Evolutionary conservation across 805 yeast species (phyloP), one percentile per base, ranked within the genome.

Genomic region (Kodamaea restingae): DNA sequence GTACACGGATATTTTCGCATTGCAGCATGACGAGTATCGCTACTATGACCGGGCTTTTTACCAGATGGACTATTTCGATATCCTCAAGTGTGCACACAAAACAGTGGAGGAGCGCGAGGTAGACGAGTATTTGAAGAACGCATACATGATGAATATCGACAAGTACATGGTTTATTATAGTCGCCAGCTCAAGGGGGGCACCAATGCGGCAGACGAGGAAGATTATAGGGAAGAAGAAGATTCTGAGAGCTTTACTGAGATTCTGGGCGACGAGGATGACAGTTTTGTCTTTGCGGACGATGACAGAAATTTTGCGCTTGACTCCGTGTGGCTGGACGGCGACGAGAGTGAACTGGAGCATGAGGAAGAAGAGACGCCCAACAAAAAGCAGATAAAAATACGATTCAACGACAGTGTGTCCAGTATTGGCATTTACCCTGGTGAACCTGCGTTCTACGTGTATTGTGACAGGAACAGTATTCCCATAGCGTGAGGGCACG

Each of bases 81-180:
- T 40, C 12, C 25, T 40, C 21, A 31, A 43, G 18, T 45, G 46
- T 32, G 35, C 43, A 25, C 40, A 17, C 35, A 40, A 32, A 32
- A 36, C 39, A 28, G 28, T 15, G 35, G 43, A 32, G 17, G 36
- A 36, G 18, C 32, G 40, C 17, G 35, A 29, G 18, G 12, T 45
- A 17, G 45, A 43, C 14, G 40, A 35, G 30, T 41, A 34, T 40
- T 34, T 40, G 24, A 45, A 40, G 33, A 32, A 39, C 40, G 46
- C 38, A 38, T 34, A 50, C 26, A 30, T 51, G n/a, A 45, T 56
- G 51, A 56, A 57, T 36, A 42, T 51, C 5, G 53, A 46, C n/a
- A 46, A 49, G 37, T 50, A 51, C 28, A 35, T 35, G 22, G 32
- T 35, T 15, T 35, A 35, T 11, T 35, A 27, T 12, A 18, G 38